phyloP scores from a whole-genome alignment of 768 basidiomycete genomes.

The Tulasnella sp. region DNA sequence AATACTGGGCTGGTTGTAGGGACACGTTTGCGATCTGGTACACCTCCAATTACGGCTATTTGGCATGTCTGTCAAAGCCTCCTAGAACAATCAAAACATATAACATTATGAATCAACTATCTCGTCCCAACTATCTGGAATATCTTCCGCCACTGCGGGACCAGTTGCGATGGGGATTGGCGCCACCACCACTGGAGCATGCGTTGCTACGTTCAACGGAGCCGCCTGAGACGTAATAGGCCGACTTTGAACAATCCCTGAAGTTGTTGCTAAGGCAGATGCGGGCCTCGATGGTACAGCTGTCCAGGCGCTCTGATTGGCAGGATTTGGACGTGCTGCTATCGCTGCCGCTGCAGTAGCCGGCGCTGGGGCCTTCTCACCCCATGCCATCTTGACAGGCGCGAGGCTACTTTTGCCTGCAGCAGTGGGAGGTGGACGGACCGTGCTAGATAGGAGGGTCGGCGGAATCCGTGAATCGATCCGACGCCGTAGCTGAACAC shows the following conservation, averaged over 20 bases:
- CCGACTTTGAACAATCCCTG: background rate
- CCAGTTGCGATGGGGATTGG: background rate
- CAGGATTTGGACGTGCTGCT: background rate
- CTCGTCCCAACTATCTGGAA: constrained; percentile 6
- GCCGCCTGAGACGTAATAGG: background rate
- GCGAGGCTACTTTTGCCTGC: background rate
- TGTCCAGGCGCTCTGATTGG: background rate
- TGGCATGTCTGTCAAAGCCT: no score
- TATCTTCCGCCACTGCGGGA: background rate
- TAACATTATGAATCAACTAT: background rate
- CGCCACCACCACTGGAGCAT: background rate
- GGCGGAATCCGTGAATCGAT: constrained; percentile 71
- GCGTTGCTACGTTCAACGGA: background rate
- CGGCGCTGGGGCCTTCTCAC: constrained; percentile 3
- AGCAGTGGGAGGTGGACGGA: constrained; percentile 18
- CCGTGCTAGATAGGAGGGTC: constrained; percentile 51
- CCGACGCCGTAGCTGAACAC: constrained; percentile 72
- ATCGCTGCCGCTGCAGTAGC: constrained; percentile 5
- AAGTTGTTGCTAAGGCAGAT: background rate
- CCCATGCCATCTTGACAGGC: constrained; percentile 12
- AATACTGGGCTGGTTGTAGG: no score
- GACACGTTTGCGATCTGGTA: background rate
- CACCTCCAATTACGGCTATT: background rate
- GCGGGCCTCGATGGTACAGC: background rate
- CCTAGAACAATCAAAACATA: background rate